Percentiles rank a stretch among this genome's conserved stretches.
These are phyloP conservation scores for Sporisorium sorghi DNA, from an alignment of 1,284 basidiomycete genomes.

Conservation along the genomic window DNA sequence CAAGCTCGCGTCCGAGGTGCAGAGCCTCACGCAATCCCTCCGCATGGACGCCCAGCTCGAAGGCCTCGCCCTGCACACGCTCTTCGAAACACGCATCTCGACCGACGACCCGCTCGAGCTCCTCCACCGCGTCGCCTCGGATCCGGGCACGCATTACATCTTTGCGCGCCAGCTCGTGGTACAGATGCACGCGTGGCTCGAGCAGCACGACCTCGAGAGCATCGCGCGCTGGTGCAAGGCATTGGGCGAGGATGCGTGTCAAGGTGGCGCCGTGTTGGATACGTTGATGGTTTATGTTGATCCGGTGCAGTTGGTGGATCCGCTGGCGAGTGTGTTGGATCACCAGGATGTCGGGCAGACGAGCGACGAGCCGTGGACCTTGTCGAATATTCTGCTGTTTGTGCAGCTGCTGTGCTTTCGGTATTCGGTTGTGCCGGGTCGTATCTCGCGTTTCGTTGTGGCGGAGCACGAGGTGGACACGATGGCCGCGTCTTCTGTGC, in stretches of 20 bases:
- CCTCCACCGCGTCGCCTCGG: slow-evolving; percentile 34
- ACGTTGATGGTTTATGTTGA: slow-evolving; percentile 51
- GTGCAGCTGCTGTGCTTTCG: slow-evolving; percentile 46
- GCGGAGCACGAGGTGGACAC: slow-evolving; percentile 9
- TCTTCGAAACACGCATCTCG: slow-evolving; percentile 39
- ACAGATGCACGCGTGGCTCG: slow-evolving; percentile 36
- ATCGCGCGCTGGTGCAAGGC: slow-evolving; percentile 47
- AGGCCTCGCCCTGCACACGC: slow-evolving; percentile 31
- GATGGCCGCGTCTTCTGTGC: not conserved
- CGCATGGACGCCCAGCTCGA: slow-evolving; percentile 49
- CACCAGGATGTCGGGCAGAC: slow-evolving; percentile 42
- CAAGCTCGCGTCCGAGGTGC: slow-evolving; percentile 48
- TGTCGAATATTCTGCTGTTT: slow-evolving; percentile 49
- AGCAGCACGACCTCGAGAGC: slow-evolving; percentile 51
- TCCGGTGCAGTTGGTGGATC: slow-evolving; percentile 33
- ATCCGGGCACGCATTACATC: slow-evolving; percentile 46
- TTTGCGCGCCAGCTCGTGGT: slow-evolving; percentile 43
- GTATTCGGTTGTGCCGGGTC: slow-evolving; percentile 8
- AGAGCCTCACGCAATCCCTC: slow-evolving; percentile 41
- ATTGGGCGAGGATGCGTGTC: slow-evolving; percentile 22
- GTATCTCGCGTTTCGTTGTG: slow-evolving; percentile 14
- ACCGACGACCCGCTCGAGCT: slow-evolving; percentile 42
- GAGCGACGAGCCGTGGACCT: slow-evolving; percentile 53
- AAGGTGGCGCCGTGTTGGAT: slow-evolving; percentile 29
- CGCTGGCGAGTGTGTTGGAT: slow-evolving; percentile 43